Conservation (phyloP, 2,329 filamentous ascomycete species). For the Tolypocladium pustulatum region DNA sequence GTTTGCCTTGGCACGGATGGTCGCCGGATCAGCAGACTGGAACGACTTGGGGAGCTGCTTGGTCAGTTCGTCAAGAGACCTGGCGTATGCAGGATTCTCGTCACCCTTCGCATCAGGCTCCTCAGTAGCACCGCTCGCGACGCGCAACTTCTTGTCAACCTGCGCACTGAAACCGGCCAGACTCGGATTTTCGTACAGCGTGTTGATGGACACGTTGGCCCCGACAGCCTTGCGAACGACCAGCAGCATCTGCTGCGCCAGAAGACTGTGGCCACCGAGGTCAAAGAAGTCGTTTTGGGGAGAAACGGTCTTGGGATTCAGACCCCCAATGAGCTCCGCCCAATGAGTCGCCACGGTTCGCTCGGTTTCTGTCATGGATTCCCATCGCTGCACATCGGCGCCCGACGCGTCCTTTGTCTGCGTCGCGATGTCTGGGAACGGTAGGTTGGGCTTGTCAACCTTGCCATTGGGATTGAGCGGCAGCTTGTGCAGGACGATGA, state of each 20-base stretch:
- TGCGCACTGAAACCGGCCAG: constrained; percentile 18
- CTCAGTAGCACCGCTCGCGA: not conserved
- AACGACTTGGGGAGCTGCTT: not conserved
- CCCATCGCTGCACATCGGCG: constrained; percentile 40
- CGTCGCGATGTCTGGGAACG: constrained; percentile 67
- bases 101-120: not conserved
- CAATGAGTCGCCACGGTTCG: constrained; percentile 48
- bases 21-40: not conserved
- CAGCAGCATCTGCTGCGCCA: constrained; percentile 69
- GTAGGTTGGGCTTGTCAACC: constrained; percentile 66
- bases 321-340: constrained; percentile 56
- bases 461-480: constrained; percentile 67
- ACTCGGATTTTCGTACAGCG: constrained; percentile 18
- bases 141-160: constrained; percentile 12
- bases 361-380: constrained; percentile 22
- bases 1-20: not conserved
- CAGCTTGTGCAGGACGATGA: constrained; percentile 39
- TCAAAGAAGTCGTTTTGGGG: constrained; percentile 28
- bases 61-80: constrained; percentile 40
- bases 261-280: constrained; percentile 26
- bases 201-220: constrained; percentile 19
- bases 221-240: constrained; percentile 25
- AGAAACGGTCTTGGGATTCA: constrained; percentile 55
- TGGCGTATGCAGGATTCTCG: constrained; percentile 32
- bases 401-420: constrained; percentile 32